Base-by-base conservation (phyloP, 768 basidiomycete species). In the Leccinum fibrillosum region DNA sequence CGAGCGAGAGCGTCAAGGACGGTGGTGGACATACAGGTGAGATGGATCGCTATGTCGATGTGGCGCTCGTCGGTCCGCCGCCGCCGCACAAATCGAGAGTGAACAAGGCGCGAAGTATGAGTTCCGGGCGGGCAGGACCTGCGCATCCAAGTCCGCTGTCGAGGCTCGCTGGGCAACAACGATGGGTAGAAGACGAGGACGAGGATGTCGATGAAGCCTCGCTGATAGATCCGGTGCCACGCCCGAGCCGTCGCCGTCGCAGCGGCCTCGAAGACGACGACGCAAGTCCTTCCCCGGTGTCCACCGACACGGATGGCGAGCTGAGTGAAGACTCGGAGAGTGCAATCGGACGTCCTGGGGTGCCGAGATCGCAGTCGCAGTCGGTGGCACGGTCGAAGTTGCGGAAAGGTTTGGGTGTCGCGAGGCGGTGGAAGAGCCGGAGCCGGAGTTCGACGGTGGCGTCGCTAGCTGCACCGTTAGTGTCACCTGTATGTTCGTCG, bases 401-500 rank as follows among this genome's bases (percentile, higher is more conserved):
- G 19, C 70, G 76, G 52, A 73, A 72, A 60, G 70, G 64, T 23
- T 72, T 73, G 23, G 30, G 62, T 52, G 8, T 49, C 61, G 25
- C 42, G 39, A 65, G 60, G 47, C 57, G 61, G 39, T 32, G 62
- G 45, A 72, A 71, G 66, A 74, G 75, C 2, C 78, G 86, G 34
- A 87, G 85, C 60, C 77, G 84, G 26, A 86, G 85, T 62, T 87
- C 86, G 25, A 89, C 86, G 4, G 75, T 87, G n/a, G 88, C 82
- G 5, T 83, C 82, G 19, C 72, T 86, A 1, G 19, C 19, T 19
- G 19, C 19, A 19, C 19, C 19, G 23, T 23, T 67, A 42, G 30
- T 62, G 45, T 64, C 70, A 15, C 63, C 65, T 21, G 30, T 57
- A 17, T 53, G 56, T 34, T 62, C 63, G 42, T 65, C 68, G 17